Evolutionary conservation across 371 early-diverging fungal species (phyloP), one percentile per base, ranked within the genome.

Genomic region (Mortierella sp.): DNA sequence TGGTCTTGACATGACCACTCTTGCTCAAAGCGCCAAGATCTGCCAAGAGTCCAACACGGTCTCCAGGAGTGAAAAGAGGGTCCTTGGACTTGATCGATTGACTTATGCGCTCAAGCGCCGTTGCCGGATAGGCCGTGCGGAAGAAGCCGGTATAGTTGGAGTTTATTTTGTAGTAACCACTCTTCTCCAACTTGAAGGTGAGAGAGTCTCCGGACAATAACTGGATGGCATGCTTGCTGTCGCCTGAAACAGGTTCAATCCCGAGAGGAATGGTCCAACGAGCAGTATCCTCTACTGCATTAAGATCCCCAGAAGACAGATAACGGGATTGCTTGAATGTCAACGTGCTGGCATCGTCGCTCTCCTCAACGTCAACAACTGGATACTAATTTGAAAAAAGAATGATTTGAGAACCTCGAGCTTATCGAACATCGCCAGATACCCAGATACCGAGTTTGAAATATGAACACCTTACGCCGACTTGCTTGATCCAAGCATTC

Each of bases 401-500:
- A 32, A 38, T 36, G 16, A 16, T n/a, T 7, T 50, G n/a, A n/a
- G 50, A 50, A 50, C n/a, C 5, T 16, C 16, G 19, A 50, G 50
- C n/a, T 50, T 50, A 36, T 36, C 36, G 7, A 36, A 36, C 3
- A 36, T 36, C 36, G 6, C 36, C 36, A 36, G 36, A 36, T 36
- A 3, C 36, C 36, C 36, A 36, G 36, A 36, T 36, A 3, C 36
- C 7, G 36, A 6, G 3, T 36, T 36, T 4, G 36, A 3, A 21
- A 8, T 5, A 10, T 7, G 21, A 5, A 1, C 22, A 24, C 74
- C 90, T 87, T 85, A 90, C 89, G 1, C 97, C 98, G 47, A 91
- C 88, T 69, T 92, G 87, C 68, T 88, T 87, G 48, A 96, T 96
- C 98, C 98, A 97, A 19, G 88, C 65, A 43, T 87, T 85, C 95